Base-by-base conservation (phyloP, 306 rosid genomes). In the Quercus ilex region DNA sequence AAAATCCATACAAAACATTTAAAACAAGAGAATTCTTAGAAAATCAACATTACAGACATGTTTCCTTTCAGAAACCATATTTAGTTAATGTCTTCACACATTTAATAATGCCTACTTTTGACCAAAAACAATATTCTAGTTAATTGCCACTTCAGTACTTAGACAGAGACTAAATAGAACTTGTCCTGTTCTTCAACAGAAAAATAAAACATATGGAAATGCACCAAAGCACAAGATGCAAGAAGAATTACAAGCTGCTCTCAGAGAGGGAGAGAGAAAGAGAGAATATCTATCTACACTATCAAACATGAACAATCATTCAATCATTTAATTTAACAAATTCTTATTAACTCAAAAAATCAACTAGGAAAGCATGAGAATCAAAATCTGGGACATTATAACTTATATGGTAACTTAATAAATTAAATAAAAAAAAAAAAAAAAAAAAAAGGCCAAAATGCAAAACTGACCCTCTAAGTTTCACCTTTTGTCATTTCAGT, bases 1-100 rank as follows among this genome's bases (percentile, higher is more conserved):
- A 7, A 71, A 59, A 69, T 56, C 74, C 76, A 77, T 73, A 67
- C 19, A 6, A 65, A 72, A 71, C 33, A 31, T 69, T 46, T 51
- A 28, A 71, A 75, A 69, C 68, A 72, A 69, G 55, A 55, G 23
- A 77, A 28, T 2, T 35, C 56, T 12, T 13, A 14, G 23, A 71
- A 62, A 3, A 71, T 26, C 76, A 79, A 46, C 55, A 53, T 19
- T 17, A 14, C 38, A 56, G 38, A 38, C 35, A 33, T 7, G 1
- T 46, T 18, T 55, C 74, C 71, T 74, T 73, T 17, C 7, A 1
- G n/a, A 41, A 26, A 33, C 23, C 21, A 6, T 58, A 53, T 23
- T 23, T 12, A 59, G 63, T 30, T 23, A 5, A 56, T 26, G 69
- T 28, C 69, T 55, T 55, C 67, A 70, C 14, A 10, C 8, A 13